phyloP scores from a whole-genome alignment of 2,329 filamentous ascomycete species.

The Neopestalotiopsis sp. region DNA sequence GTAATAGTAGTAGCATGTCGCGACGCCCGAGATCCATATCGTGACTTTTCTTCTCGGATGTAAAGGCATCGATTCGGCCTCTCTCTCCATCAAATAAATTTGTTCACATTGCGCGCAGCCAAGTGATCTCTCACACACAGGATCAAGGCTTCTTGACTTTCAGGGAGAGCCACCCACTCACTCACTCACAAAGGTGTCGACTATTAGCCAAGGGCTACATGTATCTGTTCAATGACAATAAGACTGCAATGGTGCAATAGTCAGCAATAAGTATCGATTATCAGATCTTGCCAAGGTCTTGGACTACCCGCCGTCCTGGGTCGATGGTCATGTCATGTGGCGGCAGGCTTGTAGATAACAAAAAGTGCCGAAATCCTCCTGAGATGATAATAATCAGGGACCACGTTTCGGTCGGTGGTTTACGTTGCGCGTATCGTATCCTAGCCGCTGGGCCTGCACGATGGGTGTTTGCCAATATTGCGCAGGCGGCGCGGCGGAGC shows the following conservation, averaged over 20 bases:
- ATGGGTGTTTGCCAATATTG: neutral
- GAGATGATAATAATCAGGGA: neutral
- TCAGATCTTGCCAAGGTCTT: constrained; percentile 8
- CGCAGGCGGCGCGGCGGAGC: neutral
- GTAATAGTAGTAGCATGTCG: neutral
- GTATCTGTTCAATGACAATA: neutral
- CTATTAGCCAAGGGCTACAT: neutral
- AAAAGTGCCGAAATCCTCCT: neutral
- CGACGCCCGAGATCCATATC: neutral
- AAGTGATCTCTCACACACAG: neutral
- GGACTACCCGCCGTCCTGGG: constrained; percentile 1
- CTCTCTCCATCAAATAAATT: neutral
- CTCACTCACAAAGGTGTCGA: no score
- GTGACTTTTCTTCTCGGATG: neutral
- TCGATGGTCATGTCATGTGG: neutral
- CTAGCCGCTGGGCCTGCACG: neutral
- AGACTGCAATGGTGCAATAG: neutral
- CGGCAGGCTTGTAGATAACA: neutral
- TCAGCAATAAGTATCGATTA: neutral
- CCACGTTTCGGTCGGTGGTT: neutral
- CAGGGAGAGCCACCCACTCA: no score
- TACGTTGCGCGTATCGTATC: neutral
- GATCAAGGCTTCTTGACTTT: neutral
- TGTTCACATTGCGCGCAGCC: neutral
- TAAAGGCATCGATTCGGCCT: neutral